phyloP scores from a whole-genome alignment of 768 basidiomycete genomes.

The Amanita jacksonii region DNA sequence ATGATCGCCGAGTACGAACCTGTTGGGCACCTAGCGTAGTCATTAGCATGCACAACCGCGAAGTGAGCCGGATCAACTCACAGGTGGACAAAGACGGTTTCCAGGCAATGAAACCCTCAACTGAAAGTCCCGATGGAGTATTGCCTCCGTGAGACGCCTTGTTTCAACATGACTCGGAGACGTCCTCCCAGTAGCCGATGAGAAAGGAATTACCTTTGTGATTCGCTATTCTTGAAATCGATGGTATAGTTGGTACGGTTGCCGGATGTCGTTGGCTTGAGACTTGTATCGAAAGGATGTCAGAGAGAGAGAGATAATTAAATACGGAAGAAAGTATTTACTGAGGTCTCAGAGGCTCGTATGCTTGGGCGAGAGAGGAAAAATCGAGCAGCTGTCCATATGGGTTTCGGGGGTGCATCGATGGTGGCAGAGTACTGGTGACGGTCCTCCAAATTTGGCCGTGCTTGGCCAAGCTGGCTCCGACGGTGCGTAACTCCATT shows the following conservation, averaged over 20 bases:
- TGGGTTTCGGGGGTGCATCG: constrained; percentile 35
- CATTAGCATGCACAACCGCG: not conserved
- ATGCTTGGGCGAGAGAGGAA: constrained; percentile 38
- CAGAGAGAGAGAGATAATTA: constrained; percentile 1
- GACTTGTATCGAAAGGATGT: constrained; percentile 3
- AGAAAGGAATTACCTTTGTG: constrained; percentile 49
- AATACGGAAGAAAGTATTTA: constrained; percentile 16
- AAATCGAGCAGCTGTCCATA: constrained; percentile 47
- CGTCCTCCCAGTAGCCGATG: not conserved
- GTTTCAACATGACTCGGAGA: not conserved
- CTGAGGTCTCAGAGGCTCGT: constrained; percentile 48
- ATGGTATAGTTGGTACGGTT: constrained; percentile 33
- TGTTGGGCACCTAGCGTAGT: constrained; percentile 53
- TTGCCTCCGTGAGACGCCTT: constrained; percentile 72
- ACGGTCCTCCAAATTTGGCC: no score
- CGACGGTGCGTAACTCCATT: no score
- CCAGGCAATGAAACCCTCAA: constrained; percentile 51
- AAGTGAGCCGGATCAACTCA: constrained; percentile 26
- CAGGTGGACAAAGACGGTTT: constrained; percentile 82
- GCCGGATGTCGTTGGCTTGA: constrained; percentile 17
- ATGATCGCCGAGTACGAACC: constrained; percentile 26
- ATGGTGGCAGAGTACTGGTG: no score
- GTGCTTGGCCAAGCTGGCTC: no score
- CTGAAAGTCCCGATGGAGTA: constrained; percentile 68
- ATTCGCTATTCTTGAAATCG: constrained; percentile 64